Conservation (phyloP, 1,284 basidiomycete species). For the Entoloma clypeatum region DNA sequence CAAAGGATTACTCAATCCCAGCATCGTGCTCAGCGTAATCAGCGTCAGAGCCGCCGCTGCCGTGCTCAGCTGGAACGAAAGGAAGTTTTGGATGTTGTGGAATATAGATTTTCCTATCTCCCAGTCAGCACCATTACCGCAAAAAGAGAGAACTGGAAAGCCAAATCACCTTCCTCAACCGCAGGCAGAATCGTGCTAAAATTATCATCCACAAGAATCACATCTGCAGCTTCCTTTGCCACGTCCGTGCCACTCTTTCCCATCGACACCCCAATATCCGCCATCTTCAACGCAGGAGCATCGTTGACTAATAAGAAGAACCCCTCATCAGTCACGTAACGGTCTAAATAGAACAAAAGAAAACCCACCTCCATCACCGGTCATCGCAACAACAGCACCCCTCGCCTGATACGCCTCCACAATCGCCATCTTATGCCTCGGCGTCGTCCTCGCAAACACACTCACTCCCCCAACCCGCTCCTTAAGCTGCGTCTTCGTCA, state of each 20-base stretch:
- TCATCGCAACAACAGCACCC: conserved; percentile 95
- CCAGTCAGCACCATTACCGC: neutral
- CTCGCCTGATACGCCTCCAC: conserved; percentile 88
- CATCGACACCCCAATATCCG: conserved; percentile 98
- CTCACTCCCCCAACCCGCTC: conserved; percentile 81
- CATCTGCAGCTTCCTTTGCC: conserved; percentile 96
- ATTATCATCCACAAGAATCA: conserved; percentile 97
- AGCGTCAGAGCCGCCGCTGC: conserved; percentile 93
- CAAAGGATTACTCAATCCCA: conserved; percentile 86
- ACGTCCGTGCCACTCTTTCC: conserved; percentile 97
- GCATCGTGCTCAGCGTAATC: conserved; percentile 90
- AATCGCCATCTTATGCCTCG: conserved; percentile 96
- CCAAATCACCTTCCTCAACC: conserved; percentile 81
- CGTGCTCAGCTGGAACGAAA: conserved; percentile 95
- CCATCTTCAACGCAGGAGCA: conserved; percentile 95
- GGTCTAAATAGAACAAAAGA: conserved; percentile 8
- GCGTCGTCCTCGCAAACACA: conserved; percentile 94
- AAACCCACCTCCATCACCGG: conserved; percentile 76
- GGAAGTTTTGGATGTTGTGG: conserved; percentile 98
- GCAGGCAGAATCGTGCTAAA: conserved; percentile 93
- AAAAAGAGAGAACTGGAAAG: conserved; percentile 3
- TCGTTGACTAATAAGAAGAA: conserved; percentile 73
- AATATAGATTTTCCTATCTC: conserved; percentile 88
- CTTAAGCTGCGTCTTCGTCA: conserved; percentile 76
- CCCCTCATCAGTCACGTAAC: conserved; percentile 3